Conservation (phyloP, 2,329 filamentous ascomycete species). For the Verticillium albo-atrum region DNA sequence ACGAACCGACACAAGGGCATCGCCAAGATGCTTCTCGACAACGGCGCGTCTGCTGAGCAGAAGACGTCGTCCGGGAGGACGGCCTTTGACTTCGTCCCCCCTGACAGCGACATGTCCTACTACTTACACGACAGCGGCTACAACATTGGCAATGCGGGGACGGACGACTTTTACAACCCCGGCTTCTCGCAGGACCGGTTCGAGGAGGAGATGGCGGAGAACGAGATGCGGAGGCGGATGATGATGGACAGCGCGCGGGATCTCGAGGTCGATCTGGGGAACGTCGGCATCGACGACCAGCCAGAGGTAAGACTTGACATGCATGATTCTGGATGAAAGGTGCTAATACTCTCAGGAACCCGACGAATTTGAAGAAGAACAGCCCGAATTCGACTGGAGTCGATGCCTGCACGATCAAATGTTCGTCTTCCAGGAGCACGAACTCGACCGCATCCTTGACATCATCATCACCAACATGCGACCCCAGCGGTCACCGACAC, state of each 20-base stretch:
- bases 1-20: slow-evolving; percentile 97
- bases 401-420: slow-evolving; percentile 95
- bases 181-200: slow-evolving; percentile 92
- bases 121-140: slow-evolving; percentile 96
- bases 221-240: slow-evolving; percentile 91
- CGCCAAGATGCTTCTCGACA: slow-evolving; percentile 85
- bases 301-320: slow-evolving; percentile 77
- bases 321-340: too few species aligned
- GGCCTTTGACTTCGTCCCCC: slow-evolving; percentile 91
- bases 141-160: slow-evolving; percentile 73
- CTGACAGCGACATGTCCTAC: slow-evolving; percentile 93
- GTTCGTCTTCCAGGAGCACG: slow-evolving; percentile 97
- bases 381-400: slow-evolving; percentile 94
- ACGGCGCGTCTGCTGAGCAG: slow-evolving; percentile 90
- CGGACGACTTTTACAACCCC: slow-evolving; percentile 89
- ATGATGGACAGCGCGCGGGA: slow-evolving; percentile 99
- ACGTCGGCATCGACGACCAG: slow-evolving; percentile 91
- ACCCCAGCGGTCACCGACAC: slow-evolving; percentile 88
- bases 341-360: too few species aligned
- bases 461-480: slow-evolving; percentile 98
- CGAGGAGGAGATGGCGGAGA: slow-evolving; percentile 96
- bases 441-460: slow-evolving; percentile 86
- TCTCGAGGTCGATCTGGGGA: slow-evolving; percentile 91
- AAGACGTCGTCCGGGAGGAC: slow-evolving; percentile 92
- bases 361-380: slow-evolving; percentile 82